phyloP scores from a whole-genome alignment of 371 early-diverging fungal species.

The Zopfochytrium polystomum region DNA sequence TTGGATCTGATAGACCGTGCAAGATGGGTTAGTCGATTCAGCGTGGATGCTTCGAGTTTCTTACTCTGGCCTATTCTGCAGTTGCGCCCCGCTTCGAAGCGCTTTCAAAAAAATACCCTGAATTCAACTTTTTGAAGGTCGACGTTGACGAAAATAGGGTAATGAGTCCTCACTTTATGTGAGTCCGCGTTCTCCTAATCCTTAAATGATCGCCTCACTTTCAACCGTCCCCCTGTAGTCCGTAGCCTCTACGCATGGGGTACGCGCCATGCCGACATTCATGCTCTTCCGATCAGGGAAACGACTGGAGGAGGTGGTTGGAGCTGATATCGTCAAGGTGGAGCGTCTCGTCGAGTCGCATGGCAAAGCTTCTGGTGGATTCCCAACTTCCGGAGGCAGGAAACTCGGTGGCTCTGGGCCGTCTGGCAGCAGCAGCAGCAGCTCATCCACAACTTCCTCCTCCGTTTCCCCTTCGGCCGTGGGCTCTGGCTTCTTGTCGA shows the following conservation, averaged over 20 bases:
- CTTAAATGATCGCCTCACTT: background rate
- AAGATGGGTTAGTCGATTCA: too few species aligned
- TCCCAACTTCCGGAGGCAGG: constrained; percentile 26
- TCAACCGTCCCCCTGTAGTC: background rate
- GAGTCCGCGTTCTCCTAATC: constrained; percentile 74
- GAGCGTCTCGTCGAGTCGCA: constrained; percentile 25
- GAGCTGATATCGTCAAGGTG: constrained; percentile 59
- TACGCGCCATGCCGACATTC: constrained; percentile 87
- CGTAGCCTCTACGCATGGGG: constrained; percentile 51
- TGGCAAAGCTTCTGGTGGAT: constrained; percentile 13
- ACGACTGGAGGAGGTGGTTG: constrained; percentile 67
- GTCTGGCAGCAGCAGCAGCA: background rate
- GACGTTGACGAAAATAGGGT: constrained; percentile 72
- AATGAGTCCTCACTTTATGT: constrained; percentile 58
- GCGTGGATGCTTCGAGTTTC: too few species aligned
- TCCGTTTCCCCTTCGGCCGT: background rate
- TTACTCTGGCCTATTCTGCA: too few species aligned
- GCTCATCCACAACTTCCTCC: background rate
- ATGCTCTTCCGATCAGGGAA: constrained; percentile 62
- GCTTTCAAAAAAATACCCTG: constrained; percentile 48
- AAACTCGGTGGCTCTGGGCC: constrained; percentile 10
- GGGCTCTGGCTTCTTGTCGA: background rate
- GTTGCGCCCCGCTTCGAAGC: constrained; percentile 62
- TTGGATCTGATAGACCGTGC: too few species aligned
- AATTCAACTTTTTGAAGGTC: constrained; percentile 72